Base-by-base conservation (phyloP, 2,329 filamentous ascomycete species). In the Pestalotiopsis fici region DNA sequence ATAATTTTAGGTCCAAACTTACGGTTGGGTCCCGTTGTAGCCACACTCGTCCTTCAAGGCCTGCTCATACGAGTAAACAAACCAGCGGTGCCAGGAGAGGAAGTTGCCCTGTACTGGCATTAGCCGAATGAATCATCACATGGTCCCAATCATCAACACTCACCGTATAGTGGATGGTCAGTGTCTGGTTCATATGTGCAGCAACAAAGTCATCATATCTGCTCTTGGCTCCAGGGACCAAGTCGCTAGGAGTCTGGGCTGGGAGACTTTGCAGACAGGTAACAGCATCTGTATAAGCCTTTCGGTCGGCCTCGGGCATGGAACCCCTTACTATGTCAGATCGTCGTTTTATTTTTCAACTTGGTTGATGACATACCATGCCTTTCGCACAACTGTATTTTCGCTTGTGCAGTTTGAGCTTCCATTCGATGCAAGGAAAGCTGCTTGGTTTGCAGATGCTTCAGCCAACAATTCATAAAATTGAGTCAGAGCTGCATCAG, bases 21-120 rank as follows among this genome's bases (percentile, higher is more conserved):
- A 64, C 43, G 61, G 61, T 56, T 64, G 61, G 23, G 15, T 55
- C 11, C 61, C 61, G 31, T 54, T 78, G 55, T 82, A 83, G 50
- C 79, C 78, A 66, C 82, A 83, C 57, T 80, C 76, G 4, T 78
- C 68, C 27, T 74, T 72, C 9, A 83, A 74, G 31, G 77, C 78
- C 59, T 77, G 71, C 66, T 83, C 28, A 12, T 43, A 66, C 21
- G 56, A 64, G 43, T 43, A 65, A 57, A 69, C 68, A 39, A 63
- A 68, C 50, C 56, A 64, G 6, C 67, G 50, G 50, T 72, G 72
- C 73, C 66, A 68, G 4, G 64, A 25, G 25, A 68, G 57, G 56
- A 68, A 68, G 43, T 43, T 60, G 71, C 77, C 65, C 70, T 64
- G 11, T 7, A 39, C 27, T 12, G 15, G 4, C 21, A 25, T 43